These are phyloP conservation scores for Ceratocystis variospora DNA, from an alignment of 2,329 filamentous ascomycete genomes.

Conservation along the genomic window DNA sequence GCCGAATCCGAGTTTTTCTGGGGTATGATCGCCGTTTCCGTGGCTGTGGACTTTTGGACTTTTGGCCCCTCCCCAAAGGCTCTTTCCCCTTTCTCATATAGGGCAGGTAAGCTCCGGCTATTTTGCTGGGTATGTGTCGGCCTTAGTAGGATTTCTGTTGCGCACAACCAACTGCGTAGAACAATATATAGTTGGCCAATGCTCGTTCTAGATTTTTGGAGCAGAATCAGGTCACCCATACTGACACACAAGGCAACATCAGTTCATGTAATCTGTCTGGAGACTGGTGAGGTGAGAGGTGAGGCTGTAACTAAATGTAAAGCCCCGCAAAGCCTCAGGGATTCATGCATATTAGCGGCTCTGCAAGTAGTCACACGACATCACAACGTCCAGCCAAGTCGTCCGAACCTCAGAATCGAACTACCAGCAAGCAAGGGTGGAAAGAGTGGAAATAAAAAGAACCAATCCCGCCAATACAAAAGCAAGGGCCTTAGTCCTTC, in stretches of 20 bases:
- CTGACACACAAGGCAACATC: background rate
- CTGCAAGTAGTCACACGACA: too few relatives aligned
- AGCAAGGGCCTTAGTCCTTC: background rate
- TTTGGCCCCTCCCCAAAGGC: background rate
- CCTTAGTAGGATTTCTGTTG: background rate
- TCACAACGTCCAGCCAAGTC: too few relatives aligned
- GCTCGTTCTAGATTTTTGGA: background rate
- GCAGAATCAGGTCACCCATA: background rate
- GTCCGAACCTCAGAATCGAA: too few relatives aligned
- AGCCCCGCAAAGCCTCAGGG: background rate
- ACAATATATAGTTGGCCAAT: slow-evolving; percentile 3
- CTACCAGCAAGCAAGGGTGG: too few relatives aligned
- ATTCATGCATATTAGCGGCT: background rate
- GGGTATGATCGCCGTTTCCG: slow-evolving; percentile 6
- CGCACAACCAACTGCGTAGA: background rate
- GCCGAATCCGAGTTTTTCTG: background rate
- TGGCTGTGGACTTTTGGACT: slow-evolving; percentile 1
- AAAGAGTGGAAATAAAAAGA: too few relatives aligned
- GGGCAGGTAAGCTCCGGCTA: background rate
- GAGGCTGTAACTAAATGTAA: background rate
- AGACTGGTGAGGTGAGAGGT: background rate
- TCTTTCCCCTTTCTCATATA: background rate
- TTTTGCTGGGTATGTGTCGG: background rate
- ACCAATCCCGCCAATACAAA: too few relatives aligned
- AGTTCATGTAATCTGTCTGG: background rate